Evolutionary conservation across 495 filamentous ascomycete species (phyloP).

Genomic region (Hypoxylon fragiforme): DNA sequence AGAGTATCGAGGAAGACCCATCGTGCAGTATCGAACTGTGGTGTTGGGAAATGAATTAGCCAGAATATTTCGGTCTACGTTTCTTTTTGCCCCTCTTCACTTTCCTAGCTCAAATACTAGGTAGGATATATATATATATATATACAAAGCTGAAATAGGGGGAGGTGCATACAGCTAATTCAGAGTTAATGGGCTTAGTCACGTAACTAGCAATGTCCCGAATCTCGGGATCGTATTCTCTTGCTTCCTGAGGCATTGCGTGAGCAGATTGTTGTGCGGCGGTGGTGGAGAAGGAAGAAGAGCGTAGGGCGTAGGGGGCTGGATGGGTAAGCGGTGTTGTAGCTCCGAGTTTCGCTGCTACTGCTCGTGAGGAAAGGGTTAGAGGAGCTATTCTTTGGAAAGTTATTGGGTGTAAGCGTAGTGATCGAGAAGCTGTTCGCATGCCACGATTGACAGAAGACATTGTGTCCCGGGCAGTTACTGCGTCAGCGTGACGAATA

Average conservation of each 20-base stretch:
- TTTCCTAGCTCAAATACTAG: not conserved
- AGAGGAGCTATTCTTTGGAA: slow-evolving; percentile 22
- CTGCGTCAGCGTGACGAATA: not conserved
- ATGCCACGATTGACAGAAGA: slow-evolving; percentile 40
- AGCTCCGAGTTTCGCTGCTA: slow-evolving; percentile 31
- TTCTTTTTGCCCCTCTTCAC: not conserved
- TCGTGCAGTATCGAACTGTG: slow-evolving; percentile 87
- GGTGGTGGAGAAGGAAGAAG: slow-evolving; percentile 59
- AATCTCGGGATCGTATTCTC: slow-evolving; percentile 86
- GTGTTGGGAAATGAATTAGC: slow-evolving; percentile 35
- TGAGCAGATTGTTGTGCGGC: slow-evolving; percentile 56
- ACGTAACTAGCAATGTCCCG: slow-evolving; percentile 93
- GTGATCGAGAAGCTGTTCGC: slow-evolving; percentile 37
- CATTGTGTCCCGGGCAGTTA: slow-evolving; percentile 22
- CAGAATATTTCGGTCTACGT: not conserved
- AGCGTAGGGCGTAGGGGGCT: slow-evolving; percentile 14
- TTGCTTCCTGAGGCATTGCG: slow-evolving; percentile 50
- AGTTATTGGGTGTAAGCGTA: slow-evolving; percentile 36
- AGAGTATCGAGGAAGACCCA: slow-evolving; percentile 93
- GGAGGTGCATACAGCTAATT: slow-evolving; percentile 76
- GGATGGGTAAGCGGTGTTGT: slow-evolving; percentile 15
- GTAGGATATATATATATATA: not conserved
- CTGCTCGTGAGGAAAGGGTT: slow-evolving; percentile 22
- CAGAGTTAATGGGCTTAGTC: slow-evolving; percentile 84
- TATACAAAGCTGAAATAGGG: not conserved